phyloP scores from a whole-genome alignment of 2,329 filamentous ascomycete genomes.

The Xylaria sp. region DNA sequence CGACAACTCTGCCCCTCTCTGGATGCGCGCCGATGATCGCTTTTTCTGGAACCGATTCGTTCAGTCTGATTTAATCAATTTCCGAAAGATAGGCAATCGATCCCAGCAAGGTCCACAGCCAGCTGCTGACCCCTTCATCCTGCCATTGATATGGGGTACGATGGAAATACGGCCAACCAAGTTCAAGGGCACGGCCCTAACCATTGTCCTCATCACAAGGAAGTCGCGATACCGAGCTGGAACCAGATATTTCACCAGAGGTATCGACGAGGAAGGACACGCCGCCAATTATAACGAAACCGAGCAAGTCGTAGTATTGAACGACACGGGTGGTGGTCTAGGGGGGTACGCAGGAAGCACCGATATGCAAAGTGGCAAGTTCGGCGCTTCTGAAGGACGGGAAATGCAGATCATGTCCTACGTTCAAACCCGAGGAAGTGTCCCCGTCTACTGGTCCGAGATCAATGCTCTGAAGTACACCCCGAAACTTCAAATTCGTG shows the following conservation, averaged over 20 bases:
- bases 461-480: constrained; percentile 93
- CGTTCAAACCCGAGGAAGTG: constrained; percentile 94
- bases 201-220: constrained; percentile 86
- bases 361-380: constrained; percentile 78
- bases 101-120: constrained; percentile 76
- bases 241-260: constrained; percentile 93
- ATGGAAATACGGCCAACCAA: constrained; percentile 87
- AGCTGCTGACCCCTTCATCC: constrained; percentile 87
- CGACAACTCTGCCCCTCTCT: constrained; percentile 78
- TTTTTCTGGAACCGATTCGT: constrained; percentile 99
- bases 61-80: constrained; percentile 90
- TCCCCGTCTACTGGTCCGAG: constrained; percentile 96
- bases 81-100: constrained; percentile 72
- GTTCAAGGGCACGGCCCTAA: constrained; percentile 85
- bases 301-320: constrained; percentile 89
- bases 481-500: constrained; percentile 87
- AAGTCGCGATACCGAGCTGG: constrained; percentile 89
- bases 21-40: constrained; percentile 92
- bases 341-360: constrained; percentile 83
- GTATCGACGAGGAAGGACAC: constrained; percentile 90
- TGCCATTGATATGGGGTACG: constrained; percentile 97
- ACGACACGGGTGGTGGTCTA: constrained; percentile 78
- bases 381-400: constrained; percentile 66
- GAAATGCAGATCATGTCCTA: constrained; percentile 93
- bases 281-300: constrained; percentile 99